Percentiles rank a stretch among this genome's conserved stretches.
These are phyloP conservation scores for Diaporthe sp. DNA, from an alignment of 2,329 filamentous ascomycete genomes.

Conservation along the genomic window DNA sequence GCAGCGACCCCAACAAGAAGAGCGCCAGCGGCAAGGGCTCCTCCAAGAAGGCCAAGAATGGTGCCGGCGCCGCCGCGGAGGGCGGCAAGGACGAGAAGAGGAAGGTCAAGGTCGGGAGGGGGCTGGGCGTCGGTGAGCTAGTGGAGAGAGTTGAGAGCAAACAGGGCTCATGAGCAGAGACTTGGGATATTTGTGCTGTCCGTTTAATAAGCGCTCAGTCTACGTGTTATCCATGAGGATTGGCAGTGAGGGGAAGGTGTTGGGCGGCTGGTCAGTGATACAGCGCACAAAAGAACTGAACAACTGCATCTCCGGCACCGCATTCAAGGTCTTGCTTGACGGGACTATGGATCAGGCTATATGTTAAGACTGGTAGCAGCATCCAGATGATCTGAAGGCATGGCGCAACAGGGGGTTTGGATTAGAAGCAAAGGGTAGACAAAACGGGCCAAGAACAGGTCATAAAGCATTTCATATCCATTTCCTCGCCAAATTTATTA, in stretches of 20 bases:
- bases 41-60: slow-evolving; percentile 53
- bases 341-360: background rate
- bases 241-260: background rate
- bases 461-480: background rate
- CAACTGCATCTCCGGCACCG: background rate
- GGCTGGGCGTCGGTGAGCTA: slow-evolving; percentile 82
- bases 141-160: slow-evolving; percentile 79
- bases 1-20: slow-evolving; percentile 57
- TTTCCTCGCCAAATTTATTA: background rate
- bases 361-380: background rate
- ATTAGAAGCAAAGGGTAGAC: slow-evolving; percentile 33
- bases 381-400: slow-evolving; percentile 10
- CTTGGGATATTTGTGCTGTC: background rate
- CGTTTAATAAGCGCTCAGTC: background rate
- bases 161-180: slow-evolving; percentile 49
- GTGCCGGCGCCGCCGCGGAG: slow-evolving; percentile 44
- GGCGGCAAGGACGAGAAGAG: slow-evolving; percentile 73
- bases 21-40: slow-evolving; percentile 43
- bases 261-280: background rate
- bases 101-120: slow-evolving; percentile 88
- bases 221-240: background rate
- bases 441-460: slow-evolving; percentile 9
- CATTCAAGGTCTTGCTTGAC: background rate
- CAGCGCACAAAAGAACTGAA: background rate
- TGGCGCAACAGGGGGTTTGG: slow-evolving; percentile 4